phyloP scores from a whole-genome alignment of 2,329 filamentous ascomycete genomes.

The Colletotrichum sansevieriae region DNA sequence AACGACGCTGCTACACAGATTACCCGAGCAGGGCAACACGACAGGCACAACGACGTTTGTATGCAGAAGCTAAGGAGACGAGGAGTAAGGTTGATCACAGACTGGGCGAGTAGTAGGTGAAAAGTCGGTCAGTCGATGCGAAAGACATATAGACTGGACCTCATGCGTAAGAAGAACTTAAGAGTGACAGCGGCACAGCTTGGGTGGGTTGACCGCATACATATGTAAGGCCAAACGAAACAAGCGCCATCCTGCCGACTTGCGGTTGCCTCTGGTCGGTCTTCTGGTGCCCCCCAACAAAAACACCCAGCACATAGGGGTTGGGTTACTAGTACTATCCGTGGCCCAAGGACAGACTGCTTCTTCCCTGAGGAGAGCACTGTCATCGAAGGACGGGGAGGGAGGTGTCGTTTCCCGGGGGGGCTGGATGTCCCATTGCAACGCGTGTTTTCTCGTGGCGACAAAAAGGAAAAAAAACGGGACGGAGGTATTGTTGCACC shows the following conservation, averaged over 20 bases:
- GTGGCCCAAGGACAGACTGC: neutral
- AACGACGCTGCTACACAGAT: slow-evolving; percentile 1
- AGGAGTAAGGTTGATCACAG: neutral
- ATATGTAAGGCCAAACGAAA: slow-evolving; percentile 15
- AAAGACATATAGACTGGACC: slow-evolving; percentile 15
- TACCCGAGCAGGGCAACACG: slow-evolving; percentile 14
- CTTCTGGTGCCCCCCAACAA: slow-evolving; percentile 21
- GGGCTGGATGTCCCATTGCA: slow-evolving; percentile 3
- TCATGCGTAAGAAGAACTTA: slow-evolving; percentile 35
- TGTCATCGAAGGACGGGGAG: neutral
- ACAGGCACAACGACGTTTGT: slow-evolving; percentile 8
- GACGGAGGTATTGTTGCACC: slow-evolving; percentile 36
- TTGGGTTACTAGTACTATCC: slow-evolving; percentile 2
- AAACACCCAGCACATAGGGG: slow-evolving; percentile 11
- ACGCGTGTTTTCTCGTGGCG: slow-evolving; percentile 34
- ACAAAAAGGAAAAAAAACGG: slow-evolving; percentile 10
- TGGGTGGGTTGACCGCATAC: slow-evolving; percentile 18
- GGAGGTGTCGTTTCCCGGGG: slow-evolving; percentile 1
- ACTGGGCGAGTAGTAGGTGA: neutral
- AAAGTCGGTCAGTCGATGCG: slow-evolving; percentile 37
- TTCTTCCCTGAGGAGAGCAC: neutral
- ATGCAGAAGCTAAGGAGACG: neutral
- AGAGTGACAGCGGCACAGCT: slow-evolving; percentile 26
- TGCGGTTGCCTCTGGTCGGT: neutral
- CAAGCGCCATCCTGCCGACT: neutral